Evolutionary conservation across 441 rosid species (phyloP), one percentile per base, ranked within the genome.

Genomic region (Bruguiera hainesii): DNA sequence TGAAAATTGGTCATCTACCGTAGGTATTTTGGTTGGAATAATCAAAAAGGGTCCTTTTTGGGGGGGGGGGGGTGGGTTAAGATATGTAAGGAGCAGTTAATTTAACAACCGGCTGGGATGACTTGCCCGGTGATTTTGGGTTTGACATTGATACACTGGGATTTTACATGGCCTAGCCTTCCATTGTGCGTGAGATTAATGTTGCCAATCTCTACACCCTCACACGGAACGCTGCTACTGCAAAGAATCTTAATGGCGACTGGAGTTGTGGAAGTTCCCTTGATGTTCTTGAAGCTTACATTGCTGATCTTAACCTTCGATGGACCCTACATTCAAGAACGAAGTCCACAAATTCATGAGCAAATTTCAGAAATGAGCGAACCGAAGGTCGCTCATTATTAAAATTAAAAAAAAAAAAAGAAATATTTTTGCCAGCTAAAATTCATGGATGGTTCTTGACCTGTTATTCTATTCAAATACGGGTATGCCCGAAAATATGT

Each of bases 151-250:
- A 68, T 28, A 56, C 81, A 80, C 25, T 53, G 59, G n/a, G 81
- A 74, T 13, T 23, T 59, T 6, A 68, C 56, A 3, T 73, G 52
- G 18, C 84, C 87, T 6, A 62, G 68, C 0, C 53, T 61, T 61
- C 86, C 83, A 0, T 1, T 56, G 67, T 77, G 82, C 9, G 19
- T 50, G 20, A 87, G 58, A 37, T 87, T 58, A 50, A 87, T 83
- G 63, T 85, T 71, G 0, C 67, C 61, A 35, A 85, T 28, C 65
- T 71, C 70, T 5, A 87, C 82, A 4, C 63, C 65, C 20, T 76
- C 31, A 33, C 93, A 87, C 0, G 87, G 89, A 2, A 37, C 11
- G 1, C 75, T 77, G 1, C 56, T 65, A 69, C 88, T 85, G 67
- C 93, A 87, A 5, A 51, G 0, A 9, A 87, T 65, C 49, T 68